Conservation (phyloP, 768 basidiomycete species). For the Boletus reticuloceps region DNA sequence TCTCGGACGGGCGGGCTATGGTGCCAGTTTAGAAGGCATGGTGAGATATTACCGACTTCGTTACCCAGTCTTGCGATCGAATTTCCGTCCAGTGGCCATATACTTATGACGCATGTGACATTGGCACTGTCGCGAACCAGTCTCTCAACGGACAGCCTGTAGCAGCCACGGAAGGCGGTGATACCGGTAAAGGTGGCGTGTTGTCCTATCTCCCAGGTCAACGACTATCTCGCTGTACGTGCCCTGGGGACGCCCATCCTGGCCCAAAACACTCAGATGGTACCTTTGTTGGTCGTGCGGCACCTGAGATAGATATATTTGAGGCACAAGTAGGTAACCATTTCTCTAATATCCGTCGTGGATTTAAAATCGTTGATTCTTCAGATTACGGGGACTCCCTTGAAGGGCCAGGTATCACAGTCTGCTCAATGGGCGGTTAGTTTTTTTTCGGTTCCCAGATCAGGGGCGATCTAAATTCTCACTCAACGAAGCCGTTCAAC, state of each 20-base stretch:
- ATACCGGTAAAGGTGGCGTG: conserved; percentile 37
- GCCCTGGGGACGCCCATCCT: conserved; percentile 76
- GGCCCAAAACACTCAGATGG: conserved; percentile 76
- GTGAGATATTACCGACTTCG: conserved; percentile 23
- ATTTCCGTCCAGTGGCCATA: conserved; percentile 55
- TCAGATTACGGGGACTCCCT: conserved; percentile 46
- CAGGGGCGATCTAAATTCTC: neutral
- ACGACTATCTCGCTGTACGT: conserved; percentile 83
- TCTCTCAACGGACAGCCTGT: conserved; percentile 65
- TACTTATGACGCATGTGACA: conserved; percentile 72
- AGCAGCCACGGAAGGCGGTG: conserved; percentile 61
- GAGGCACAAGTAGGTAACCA: conserved; percentile 59
- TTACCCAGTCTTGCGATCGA: neutral
- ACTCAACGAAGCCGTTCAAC: conserved; percentile 62
- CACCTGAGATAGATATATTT: conserved; percentile 90
- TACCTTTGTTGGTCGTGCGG: conserved; percentile 73
- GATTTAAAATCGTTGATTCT: conserved; percentile 19
- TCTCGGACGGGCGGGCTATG: conserved; percentile 64
- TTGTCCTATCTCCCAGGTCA: conserved; percentile 83
- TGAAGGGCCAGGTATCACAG: conserved; percentile 69
- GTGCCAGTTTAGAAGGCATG: conserved; percentile 57
- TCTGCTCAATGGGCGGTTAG: conserved; percentile 80
- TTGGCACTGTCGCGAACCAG: conserved; percentile 83
- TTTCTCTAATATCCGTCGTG: conserved; percentile 12
- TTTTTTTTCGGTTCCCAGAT: conserved; percentile 14